Evolutionary conservation across 164 flowering plant species (phyloP), one percentile per base, ranked within the genome.

Genomic region (Annona squamosa): DNA sequence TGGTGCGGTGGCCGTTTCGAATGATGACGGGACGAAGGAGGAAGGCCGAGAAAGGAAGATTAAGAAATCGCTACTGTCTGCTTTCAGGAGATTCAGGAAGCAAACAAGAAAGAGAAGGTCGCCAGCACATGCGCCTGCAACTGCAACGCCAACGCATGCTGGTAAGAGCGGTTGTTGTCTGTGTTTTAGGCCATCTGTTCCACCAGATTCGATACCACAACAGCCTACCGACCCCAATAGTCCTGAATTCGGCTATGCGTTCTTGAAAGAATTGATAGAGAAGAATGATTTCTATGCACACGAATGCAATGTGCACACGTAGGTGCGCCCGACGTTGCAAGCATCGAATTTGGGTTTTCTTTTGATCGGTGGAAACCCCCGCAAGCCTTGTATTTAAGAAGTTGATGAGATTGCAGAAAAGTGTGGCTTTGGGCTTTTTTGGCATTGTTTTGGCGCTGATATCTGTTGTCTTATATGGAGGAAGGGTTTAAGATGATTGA

Each of bases 261-360:
- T 71, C 74, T 63, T 85, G 75, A 88, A 78, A 77, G 63, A 65
- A 73, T 70, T 89, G 63, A 84, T 90, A 57, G 93, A 90, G 81
- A 87, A 74, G 45, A 89, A 87, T 74, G 89, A 90, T 80, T 90
- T 90, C 72, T 88, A 81, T 72, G 82, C 86, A 42, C 75, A 70
- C 45, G 87, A 90, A 64, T 88, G 88, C 84, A 88, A 90, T 84
- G 80, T 88, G 61, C 90, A 89, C 75, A 70, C 83, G 26, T 77
- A 73, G 74, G 37, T 68, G n/a, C 71, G 3, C 44, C 6, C 67
- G 42, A 19, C 1, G 47, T 4, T 9, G 68, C 45, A 2, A 44
- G 42, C 47, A 9, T 52, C 13, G 59, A 52, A 52, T 52, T 52
- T 52, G 9, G 59, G 59, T 52, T 52, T 12, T 19, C n/a, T 16